These are phyloP conservation scores for Chaetomiaceae sp. DNA, from an alignment of 2,329 filamentous ascomycete genomes.

Conservation along the genomic window DNA sequence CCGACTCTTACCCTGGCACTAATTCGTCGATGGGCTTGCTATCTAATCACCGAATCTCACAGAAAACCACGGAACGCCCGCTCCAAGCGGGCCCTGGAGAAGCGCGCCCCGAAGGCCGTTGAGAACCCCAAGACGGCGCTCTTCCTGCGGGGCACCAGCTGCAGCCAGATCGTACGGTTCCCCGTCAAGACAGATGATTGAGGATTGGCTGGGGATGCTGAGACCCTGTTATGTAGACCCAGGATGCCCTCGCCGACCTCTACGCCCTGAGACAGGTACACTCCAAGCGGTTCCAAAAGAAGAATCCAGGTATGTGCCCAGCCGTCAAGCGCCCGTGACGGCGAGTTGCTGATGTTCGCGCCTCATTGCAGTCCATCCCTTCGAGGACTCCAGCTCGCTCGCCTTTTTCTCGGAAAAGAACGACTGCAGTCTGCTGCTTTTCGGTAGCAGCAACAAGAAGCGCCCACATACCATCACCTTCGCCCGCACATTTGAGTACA, in stretches of 20 bases:
- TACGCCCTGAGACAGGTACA: constrained; percentile 78
- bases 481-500: constrained; percentile 74
- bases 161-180: constrained; percentile 63
- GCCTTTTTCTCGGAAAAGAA: constrained; percentile 98
- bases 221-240: constrained; percentile 15
- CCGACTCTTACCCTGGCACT: neutral
- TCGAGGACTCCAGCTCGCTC: constrained; percentile 79
- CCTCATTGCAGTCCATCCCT: constrained; percentile 58
- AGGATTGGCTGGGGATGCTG: too few species aligned
- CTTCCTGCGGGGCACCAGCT: constrained; percentile 81
- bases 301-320: constrained; percentile 55
- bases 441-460: constrained; percentile 86
- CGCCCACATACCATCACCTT: constrained; percentile 86
- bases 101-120: constrained; percentile 78
- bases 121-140: constrained; percentile 90
- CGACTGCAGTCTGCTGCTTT: constrained; percentile 78
- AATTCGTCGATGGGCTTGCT: neutral
- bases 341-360: neutral
- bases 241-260: constrained; percentile 80
- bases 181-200: too few species aligned
- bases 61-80: constrained; percentile 67
- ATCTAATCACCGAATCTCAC: neutral
- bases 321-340: neutral
- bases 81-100: constrained; percentile 90
- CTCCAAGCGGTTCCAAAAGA: constrained; percentile 90